Percentiles rank a stretch among this genome's conserved stretches.
These are phyloP conservation scores for Iris pallida DNA, from an alignment of 116 monocot genomes.

Conservation along the genomic window DNA sequence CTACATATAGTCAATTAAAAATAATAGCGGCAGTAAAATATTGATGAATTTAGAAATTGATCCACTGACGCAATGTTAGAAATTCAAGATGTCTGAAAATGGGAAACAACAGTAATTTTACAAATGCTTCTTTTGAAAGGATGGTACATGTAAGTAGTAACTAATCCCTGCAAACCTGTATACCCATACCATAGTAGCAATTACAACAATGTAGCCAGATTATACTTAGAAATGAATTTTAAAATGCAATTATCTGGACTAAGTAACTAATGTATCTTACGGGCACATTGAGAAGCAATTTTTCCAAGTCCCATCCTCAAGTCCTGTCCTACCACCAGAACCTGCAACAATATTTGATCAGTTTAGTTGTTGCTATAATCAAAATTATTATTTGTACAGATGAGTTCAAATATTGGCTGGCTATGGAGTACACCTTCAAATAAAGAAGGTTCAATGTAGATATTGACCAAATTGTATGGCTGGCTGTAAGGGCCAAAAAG, in stretches of 20 bases:
- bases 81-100: too few species aligned
- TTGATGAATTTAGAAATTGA: neutral
- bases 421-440: too few species aligned
- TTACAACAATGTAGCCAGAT: neutral
- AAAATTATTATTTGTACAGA: too few species aligned
- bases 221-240: neutral
- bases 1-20: neutral
- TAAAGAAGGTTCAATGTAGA: too few species aligned
- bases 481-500: too few species aligned
- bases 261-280: slow-evolving; percentile 41
- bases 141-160: neutral
- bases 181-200: neutral
- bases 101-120: neutral
- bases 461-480: too few species aligned
- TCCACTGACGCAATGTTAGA: too few species aligned
- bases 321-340: slow-evolving; percentile 89
- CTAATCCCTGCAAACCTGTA: neutral
- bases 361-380: neutral
- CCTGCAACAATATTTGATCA: slow-evolving; percentile 37
- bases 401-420: too few species aligned
- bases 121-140: neutral
- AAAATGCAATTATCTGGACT: neutral
- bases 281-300: slow-evolving; percentile 97
- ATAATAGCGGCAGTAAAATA: neutral
- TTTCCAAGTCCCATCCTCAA: slow-evolving; percentile 91